Evolutionary conservation across 2,329 filamentous ascomycete genomes (phyloP), one percentile per base, ranked within the genome.

Genomic region (Cercospora brassicicola): DNA sequence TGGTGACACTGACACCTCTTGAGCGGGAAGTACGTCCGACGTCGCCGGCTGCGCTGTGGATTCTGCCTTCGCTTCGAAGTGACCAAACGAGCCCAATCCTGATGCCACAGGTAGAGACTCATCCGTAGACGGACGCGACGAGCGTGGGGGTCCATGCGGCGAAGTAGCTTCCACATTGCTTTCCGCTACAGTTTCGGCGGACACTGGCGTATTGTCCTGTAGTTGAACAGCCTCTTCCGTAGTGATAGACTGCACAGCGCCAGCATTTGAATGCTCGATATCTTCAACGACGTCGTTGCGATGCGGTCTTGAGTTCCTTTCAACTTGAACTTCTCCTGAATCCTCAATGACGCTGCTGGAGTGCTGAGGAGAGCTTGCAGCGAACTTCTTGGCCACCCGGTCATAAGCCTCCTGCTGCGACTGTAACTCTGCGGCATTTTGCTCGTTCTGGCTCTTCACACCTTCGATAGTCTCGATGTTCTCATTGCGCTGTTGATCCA

Each of bases 361-460:
- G 42, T 45, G n/a, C n/a, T 39, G 61, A 36, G 61, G 13, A 33
- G 59, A 28, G 11, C 39, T 15, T 10, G 42, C 51, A 18, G 26
- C 26, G n/a, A 64, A 31, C 23, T 31, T 2, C 31, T 59, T 57
- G 4, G 65, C 36, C 13, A 61, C 61, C 45, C 31, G 55, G 18
- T 64, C 65, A 31, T 64, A 28, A 13, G 20, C 55, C 20, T 30
- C 31, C 15, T 67, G 60, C 55, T 64, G 61, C 20, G 65, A 31
- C 15, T 45, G 53, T 28, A 64, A 45, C 8, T 55, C 18, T 11
- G 42, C 61, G 7, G 18, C 31, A 13, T 63, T 31, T 23, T 53
- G 36, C 20, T 18, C 18, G 36, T 20, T 45, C 26, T 4, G 39
- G 0, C 31, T 51, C 10, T 4, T 23, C 2, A 2, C 2, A 51